Base-by-base conservation (phyloP, 139 green algal species). In the Edaphochlamys debaryana region DNA sequence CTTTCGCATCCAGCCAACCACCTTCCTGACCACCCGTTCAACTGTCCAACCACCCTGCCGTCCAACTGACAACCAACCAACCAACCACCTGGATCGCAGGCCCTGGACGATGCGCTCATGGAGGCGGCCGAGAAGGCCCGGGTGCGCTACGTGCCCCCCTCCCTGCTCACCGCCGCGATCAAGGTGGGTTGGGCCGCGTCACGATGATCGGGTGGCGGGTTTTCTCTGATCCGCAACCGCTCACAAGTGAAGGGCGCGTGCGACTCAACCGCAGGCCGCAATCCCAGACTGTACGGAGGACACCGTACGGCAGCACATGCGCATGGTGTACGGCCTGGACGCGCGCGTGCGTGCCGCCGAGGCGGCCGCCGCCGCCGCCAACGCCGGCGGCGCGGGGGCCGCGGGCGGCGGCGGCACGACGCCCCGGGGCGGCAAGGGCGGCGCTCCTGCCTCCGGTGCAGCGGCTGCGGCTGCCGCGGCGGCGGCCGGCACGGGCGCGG, bases 21-120 rank as follows among this genome's bases (percentile, higher is more conserved):
- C n/a, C n/a, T n/a, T n/a, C n/a, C n/a, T n/a, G n/a, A n/a, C n/a
- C n/a, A n/a, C n/a, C n/a, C n/a, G n/a, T n/a, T n/a, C n/a, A n/a
- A n/a, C n/a, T n/a, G n/a, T n/a, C n/a, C n/a, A n/a, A n/a, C n/a
- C n/a, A n/a, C n/a, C n/a, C n/a, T n/a, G n/a, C n/a, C n/a, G n/a
- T n/a, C n/a, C n/a, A n/a, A n/a, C n/a, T n/a, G n/a, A n/a, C n/a
- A n/a, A n/a, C n/a, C n/a, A n/a, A n/a, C n/a, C n/a, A n/a, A n/a
- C n/a, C n/a, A n/a, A n/a, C n/a, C n/a, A n/a, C n/a, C n/a, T n/a
- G n/a, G n/a, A n/a, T n/a, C n/a, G 42, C 45, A 83, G 63, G 32
- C 64, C 6, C 72, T 83, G 13, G 77, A 83, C 45, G 77, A 83
- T 34, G 77, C 77, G 45, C 77, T 83, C 32, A 2, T 42, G 7